These are phyloP conservation scores for Globisporangium iwayamae DNA, from an alignment of 352 stramenopile genomes.

Conservation along the genomic window DNA sequence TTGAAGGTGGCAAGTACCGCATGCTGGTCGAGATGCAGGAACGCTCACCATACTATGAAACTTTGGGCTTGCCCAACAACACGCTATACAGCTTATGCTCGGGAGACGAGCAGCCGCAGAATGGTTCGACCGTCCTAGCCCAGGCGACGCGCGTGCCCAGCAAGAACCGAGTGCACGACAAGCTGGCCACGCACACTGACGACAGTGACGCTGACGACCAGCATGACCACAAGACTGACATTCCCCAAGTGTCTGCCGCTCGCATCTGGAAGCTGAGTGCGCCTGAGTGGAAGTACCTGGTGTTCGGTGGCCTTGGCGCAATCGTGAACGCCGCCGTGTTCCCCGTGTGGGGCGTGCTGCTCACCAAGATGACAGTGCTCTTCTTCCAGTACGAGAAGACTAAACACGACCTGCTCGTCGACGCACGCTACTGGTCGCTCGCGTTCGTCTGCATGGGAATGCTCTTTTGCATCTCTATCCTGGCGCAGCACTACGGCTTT, in stretches of 20 bases:
- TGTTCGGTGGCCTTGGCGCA: conserved; percentile 28
- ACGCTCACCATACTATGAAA: background rate
- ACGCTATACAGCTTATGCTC: background rate
- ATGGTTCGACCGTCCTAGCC: background rate
- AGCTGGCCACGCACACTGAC: background rate
- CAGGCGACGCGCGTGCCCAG: background rate
- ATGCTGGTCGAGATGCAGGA: background rate
- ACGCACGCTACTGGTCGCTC: conserved; percentile 29
- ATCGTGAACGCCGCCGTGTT: conserved; percentile 44
- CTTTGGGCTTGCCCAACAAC: background rate
- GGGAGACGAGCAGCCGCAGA: background rate
- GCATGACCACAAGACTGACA: background rate
- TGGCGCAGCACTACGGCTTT: conserved; percentile 51
- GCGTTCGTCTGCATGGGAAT: conserved; percentile 33
- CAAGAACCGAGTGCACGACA: background rate
- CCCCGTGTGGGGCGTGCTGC: conserved; percentile 42
- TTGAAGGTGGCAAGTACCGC: background rate
- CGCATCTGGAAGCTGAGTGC: conserved; percentile 30
- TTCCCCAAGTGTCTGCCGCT: background rate
- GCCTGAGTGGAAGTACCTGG: conserved; percentile 39
- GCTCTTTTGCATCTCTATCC: conserved; percentile 31
- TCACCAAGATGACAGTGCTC: conserved; percentile 44
- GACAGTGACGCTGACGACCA: background rate
- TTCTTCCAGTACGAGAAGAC: conserved; percentile 37
- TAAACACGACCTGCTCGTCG: conserved; percentile 33